phyloP scores from a whole-genome alignment of 768 basidiomycete genomes.

The Termitomyces sp. region DNA sequence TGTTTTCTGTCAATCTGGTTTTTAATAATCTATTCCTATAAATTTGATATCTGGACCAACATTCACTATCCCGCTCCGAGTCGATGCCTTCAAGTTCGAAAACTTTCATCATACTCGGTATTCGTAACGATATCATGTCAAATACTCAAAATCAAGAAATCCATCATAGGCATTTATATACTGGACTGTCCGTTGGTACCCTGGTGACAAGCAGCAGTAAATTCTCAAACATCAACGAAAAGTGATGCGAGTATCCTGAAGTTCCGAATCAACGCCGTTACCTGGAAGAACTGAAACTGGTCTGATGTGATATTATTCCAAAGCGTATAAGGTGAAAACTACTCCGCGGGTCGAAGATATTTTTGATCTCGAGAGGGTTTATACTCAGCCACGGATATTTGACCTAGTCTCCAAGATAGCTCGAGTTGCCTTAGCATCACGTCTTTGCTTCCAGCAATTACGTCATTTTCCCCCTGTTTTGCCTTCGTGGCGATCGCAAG shows the following conservation, averaged over 20 bases:
- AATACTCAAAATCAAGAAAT: not conserved
- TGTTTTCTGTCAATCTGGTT: slow-evolving; percentile 6
- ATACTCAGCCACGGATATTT: not conserved
- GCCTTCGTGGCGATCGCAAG: not conserved
- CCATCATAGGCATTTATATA: not conserved
- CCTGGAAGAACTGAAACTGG: not conserved
- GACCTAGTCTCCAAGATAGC: too few species aligned
- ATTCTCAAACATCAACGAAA: not conserved
- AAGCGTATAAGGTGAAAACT: not conserved
- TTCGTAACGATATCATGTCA: not conserved
- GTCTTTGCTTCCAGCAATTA: not conserved
- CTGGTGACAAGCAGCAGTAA: not conserved
- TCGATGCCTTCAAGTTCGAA: not conserved
- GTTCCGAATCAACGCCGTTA: not conserved
- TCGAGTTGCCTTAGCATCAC: not conserved
- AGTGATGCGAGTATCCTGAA: not conserved
- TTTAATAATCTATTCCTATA: slow-evolving; percentile 5
- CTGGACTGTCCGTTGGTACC: not conserved
- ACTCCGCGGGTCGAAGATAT: not conserved
- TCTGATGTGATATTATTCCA: not conserved
- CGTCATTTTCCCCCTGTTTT: not conserved
- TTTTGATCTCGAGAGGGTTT: not conserved
- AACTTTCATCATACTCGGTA: not conserved
- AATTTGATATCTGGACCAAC: not conserved
- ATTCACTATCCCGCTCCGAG: not conserved